A percentile compares a stretch with the other conserved stretches of the same genome.
Conservation (phyloP, 2,329 filamentous ascomycete genomes). For the Paracoccidioides lutzii region DNA sequence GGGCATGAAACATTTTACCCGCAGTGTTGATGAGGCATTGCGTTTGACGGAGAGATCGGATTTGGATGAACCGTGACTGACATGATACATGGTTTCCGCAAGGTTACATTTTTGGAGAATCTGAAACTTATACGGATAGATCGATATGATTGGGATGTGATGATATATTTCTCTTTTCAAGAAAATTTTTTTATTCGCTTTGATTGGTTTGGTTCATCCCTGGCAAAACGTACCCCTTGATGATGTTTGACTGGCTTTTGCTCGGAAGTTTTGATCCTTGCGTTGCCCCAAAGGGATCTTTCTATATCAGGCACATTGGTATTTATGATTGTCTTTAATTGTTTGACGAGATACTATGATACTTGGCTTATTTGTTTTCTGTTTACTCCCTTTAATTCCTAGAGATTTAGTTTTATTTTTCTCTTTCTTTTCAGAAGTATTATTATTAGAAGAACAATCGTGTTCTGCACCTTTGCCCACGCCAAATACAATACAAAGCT, state of each 20-base stretch:
- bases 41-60: conserved; percentile 64
- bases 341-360: neutral
- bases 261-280: too few species aligned
- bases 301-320: neutral
- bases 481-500: too few species aligned
- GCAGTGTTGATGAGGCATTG: conserved; percentile 72
- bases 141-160: neutral
- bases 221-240: neutral
- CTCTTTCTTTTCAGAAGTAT: too few species aligned
- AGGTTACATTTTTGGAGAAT: neutral
- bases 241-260: too few species aligned
- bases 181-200: neutral
- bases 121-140: neutral
- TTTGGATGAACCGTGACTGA: conserved; percentile 10
- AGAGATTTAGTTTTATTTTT: too few species aligned
- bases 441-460: too few species aligned
- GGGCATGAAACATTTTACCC: conserved; percentile 64
- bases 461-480: neutral
- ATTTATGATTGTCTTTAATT: neutral
- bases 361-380: neutral
- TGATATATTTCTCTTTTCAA: too few species aligned
- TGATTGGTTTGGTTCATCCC: too few species aligned
- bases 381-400: too few species aligned
- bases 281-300: neutral
- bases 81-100: neutral